phyloP scores from a whole-genome alignment of 331 rosid species.

The Acacia pycnantha region DNA sequence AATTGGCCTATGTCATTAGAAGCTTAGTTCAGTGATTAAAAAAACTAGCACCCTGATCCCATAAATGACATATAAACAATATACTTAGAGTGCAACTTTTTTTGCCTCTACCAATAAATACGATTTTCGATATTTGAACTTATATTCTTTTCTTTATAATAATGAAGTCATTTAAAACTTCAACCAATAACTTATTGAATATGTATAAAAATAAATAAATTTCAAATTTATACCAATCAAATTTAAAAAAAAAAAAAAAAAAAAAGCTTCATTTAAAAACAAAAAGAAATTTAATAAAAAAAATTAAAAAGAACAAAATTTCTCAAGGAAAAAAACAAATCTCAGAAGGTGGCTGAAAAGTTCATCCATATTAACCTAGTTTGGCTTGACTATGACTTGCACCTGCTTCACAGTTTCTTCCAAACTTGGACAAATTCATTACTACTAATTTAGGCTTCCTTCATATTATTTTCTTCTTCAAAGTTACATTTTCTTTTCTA shows the following conservation, averaged over 20 bases:
- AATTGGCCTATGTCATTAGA: neutral
- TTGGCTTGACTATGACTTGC: neutral
- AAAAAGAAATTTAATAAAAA: neutral
- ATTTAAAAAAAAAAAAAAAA: neutral
- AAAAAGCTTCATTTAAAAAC: neutral
- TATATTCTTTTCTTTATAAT: no score
- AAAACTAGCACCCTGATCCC: neutral
- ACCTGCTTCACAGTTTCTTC: neutral
- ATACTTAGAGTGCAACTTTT: fast-evolving
- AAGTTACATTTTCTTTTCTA: neutral
- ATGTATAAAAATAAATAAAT: neutral
- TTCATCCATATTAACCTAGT: neutral
- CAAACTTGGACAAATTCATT: neutral
- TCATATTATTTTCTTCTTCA: neutral
- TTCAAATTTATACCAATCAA: neutral
- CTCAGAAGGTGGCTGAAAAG: neutral
- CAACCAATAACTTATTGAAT: no score
- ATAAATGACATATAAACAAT: neutral
- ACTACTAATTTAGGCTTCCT: neutral
- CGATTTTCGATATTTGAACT: no score
- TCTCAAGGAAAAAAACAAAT: neutral
- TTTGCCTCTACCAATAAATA: no score
- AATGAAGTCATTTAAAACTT: no score
- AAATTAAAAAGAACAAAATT: no score
- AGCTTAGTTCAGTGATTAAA: neutral